Evolutionary conservation across 208 protist species (phyloP), one percentile per base, ranked within the genome.

Genomic region (Trypanosoma lewisi): DNA sequence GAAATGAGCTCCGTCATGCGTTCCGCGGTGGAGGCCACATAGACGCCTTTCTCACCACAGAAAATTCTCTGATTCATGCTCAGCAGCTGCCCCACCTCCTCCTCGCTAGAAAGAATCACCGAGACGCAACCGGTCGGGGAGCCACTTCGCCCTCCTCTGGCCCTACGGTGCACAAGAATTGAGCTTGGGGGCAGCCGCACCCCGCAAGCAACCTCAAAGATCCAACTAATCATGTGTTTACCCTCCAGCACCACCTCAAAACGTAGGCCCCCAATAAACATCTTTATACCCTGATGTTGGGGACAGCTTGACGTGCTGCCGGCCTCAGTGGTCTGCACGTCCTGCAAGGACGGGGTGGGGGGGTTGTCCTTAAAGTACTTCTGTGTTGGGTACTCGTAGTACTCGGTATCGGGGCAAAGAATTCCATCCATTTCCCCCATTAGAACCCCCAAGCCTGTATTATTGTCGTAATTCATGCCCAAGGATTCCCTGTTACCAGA

Each of bases 181-280:
- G 64, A 73, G 7, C 42, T 68, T 9, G 67, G 66, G 31, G 66
- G 77, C 19, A 94, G 59, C 14, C 63, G 77, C 37, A 94, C 82
- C 2, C 82, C 80, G 45, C 79, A 90, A 9, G 73, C 73, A 1
- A 67, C 58, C 34, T 87, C 68, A 39, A 94, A 84, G 27, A 94
- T 73, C 84, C 87, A 94, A 67, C 73, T 70, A 34, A 94, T 76
- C 25, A 75, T 73, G 37, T 82, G 77, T 30, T 84, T 76, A 45
- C 84, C 84, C 47, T 58, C 68, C 57, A 91, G 87, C 25, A 94
- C 78, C n/a, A 94, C 80, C 74, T 94, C 87, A 66, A 89, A 94
- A 33, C 87, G 87, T 57, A 94, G 66, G 21, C 84, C 84, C 27
- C 87, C 87, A 41, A 94, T 62, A 60, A 94, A 94, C 27, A 94